Evolutionary conservation across 257 asterid genomes (phyloP).

Genomic region (Jasminum sambac): DNA sequence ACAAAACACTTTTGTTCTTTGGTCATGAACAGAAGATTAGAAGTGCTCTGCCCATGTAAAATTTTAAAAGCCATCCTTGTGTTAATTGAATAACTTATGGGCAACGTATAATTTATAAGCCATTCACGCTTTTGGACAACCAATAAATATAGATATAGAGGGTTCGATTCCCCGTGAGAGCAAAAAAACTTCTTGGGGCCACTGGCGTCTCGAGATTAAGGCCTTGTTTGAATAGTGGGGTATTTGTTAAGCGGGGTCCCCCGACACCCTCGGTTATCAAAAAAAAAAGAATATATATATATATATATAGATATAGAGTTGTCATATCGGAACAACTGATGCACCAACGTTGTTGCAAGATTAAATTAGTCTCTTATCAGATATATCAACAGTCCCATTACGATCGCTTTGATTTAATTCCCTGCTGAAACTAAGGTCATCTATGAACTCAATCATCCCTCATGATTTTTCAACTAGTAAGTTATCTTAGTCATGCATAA

Average conservation of each 20-base stretch:
- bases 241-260: too few relatives aligned
- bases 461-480: slow-evolving; percentile 18
- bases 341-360: not conserved
- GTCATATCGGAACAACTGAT: not conserved
- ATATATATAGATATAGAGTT: not conserved
- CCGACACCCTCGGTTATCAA: too few relatives aligned
- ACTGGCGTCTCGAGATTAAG: too few relatives aligned
- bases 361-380: not conserved
- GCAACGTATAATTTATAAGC: not conserved
- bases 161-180: too few relatives aligned
- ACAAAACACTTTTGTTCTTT: not conserved
- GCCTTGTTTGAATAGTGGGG: too few relatives aligned
- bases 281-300: too few relatives aligned
- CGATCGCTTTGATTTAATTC: slow-evolving; percentile 2
- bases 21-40: not conserved
- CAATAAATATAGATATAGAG: not conserved
- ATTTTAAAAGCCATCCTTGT: slow-evolving; percentile 1
- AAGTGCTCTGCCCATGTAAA: slow-evolving; percentile 1
- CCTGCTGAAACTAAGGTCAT: slow-evolving; percentile 1
- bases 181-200: too few relatives aligned
- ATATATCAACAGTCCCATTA: slow-evolving; percentile 5
- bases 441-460: slow-evolving; percentile 13
- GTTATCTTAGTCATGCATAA: slow-evolving; percentile 18
- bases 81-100: slow-evolving; percentile 6
- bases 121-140: not conserved